Evolutionary conservation across 768 basidiomycete species (phyloP).

Genomic region (Hericium coralloides): DNA sequence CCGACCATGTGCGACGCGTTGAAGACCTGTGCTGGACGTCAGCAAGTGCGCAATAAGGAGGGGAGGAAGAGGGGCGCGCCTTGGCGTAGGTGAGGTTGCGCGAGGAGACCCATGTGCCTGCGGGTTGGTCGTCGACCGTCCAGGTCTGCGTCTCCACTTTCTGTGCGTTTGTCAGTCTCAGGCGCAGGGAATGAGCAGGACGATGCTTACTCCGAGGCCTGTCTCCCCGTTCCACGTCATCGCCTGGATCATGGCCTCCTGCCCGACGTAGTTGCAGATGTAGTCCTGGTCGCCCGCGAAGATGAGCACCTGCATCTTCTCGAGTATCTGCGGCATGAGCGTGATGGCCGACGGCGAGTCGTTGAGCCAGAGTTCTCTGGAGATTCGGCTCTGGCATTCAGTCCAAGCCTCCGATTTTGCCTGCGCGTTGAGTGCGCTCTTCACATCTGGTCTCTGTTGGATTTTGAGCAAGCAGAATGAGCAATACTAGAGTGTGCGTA

Average conservation of each 20-base stretch:
- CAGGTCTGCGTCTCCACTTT: constrained; percentile 63
- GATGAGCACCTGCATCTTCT: constrained; percentile 75
- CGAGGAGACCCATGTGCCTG: constrained; percentile 86
- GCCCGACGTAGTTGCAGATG: constrained; percentile 92
- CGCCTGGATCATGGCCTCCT: constrained; percentile 75
- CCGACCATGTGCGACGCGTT: constrained; percentile 97
- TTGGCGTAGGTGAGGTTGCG: constrained; percentile 92
- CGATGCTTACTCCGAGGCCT: constrained; percentile 67
- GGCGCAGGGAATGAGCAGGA: neutral
- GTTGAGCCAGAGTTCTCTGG: constrained; percentile 45
- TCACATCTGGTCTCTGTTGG: constrained; percentile 71
- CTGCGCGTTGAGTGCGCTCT: constrained; percentile 72
- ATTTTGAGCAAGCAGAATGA: neutral
- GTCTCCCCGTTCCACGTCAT: constrained; percentile 81
- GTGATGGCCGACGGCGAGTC: constrained; percentile 61
- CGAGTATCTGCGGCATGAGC: constrained; percentile 70
- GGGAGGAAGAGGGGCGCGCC: constrained; percentile 29
- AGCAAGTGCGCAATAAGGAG: neutral
- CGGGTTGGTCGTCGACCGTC: constrained; percentile 64
- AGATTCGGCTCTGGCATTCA: constrained; percentile 72
- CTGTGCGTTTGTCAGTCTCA: constrained; percentile 25
- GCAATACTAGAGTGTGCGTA: constrained; percentile 29
- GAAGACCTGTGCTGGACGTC: constrained; percentile 46
- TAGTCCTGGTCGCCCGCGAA: constrained; percentile 95
- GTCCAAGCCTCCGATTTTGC: constrained; percentile 75